Percentiles rank a stretch among this genome's conserved stretches.
Evolutionary conservation across 495 filamentous ascomycete species (phyloP).

Genomic region (Xylaria cubensis): DNA sequence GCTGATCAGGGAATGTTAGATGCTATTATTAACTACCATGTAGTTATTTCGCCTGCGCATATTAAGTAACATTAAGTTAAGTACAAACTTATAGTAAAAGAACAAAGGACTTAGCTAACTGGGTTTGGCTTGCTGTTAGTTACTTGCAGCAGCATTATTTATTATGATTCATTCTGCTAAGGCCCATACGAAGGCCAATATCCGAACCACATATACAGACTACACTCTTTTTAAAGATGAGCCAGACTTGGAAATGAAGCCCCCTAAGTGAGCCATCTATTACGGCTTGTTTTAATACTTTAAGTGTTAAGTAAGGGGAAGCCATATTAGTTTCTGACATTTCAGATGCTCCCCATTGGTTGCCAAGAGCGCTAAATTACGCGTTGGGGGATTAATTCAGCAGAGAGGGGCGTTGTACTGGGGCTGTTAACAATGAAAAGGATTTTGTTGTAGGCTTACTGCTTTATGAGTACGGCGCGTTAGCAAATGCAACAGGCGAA

Average conservation of each 20-base stretch:
- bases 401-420: neutral
- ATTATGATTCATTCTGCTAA: constrained; percentile 23
- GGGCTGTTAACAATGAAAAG: neutral
- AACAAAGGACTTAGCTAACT: neutral
- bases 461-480: no score
- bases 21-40: no score
- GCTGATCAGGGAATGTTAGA: no score
- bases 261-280: neutral
- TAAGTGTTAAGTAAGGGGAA: neutral
- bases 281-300: neutral
- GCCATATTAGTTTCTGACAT: neutral
- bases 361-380: no score
- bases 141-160: neutral
- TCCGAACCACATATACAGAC: neutral
- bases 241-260: neutral
- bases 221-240: neutral
- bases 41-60: no score
- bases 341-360: neutral
- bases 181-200: constrained; percentile 5
- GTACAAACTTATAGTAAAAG: neutral
- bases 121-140: neutral
- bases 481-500: no score
- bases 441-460: no score
- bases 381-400: no score
- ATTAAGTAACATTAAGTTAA: neutral